These are phyloP conservation scores for Magnusiomyces suaveolens DNA, from an alignment of 1,139 yeast species.

Conservation along the genomic window DNA sequence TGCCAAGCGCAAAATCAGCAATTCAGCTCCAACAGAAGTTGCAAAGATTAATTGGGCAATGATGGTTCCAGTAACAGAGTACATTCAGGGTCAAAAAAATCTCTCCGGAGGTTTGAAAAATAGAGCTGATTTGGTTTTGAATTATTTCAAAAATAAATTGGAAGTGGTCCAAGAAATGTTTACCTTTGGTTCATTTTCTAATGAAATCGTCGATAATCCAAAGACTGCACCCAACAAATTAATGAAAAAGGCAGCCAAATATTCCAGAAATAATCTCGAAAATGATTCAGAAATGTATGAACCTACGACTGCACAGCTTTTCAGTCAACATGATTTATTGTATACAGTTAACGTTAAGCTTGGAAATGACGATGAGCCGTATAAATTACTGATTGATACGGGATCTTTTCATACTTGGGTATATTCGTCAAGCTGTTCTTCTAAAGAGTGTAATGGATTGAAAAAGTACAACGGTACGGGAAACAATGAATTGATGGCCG, in stretches of 20 bases:
- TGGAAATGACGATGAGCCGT: slow-evolving; percentile 24
- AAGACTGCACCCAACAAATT: neutral
- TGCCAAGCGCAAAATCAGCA: neutral
- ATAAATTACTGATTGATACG: slow-evolving; percentile 51
- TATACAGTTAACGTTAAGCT: slow-evolving; percentile 25
- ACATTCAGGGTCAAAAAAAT: neutral
- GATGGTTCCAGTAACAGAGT: neutral
- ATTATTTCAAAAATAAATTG: neutral
- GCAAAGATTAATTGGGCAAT: neutral
- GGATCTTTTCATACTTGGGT: slow-evolving; percentile 62
- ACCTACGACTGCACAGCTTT: neutral
- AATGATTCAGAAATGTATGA: neutral
- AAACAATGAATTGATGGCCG: slow-evolving; percentile 31
- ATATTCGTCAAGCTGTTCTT: slow-evolving; percentile 44
- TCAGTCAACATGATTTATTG: slow-evolving; percentile 14
- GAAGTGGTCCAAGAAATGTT: neutral
- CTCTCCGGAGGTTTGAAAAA: neutral
- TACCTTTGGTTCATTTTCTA: neutral
- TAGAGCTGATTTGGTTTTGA: neutral
- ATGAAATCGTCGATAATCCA: neutral
- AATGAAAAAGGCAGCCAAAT: neutral
- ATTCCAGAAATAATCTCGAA: neutral
- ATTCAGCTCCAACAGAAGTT: neutral
- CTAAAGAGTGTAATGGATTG: slow-evolving; percentile 36
- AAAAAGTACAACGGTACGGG: neutral